phyloP scores from a whole-genome alignment of 1,139 yeast genomes.

The Hansenula lynferdii region DNA sequence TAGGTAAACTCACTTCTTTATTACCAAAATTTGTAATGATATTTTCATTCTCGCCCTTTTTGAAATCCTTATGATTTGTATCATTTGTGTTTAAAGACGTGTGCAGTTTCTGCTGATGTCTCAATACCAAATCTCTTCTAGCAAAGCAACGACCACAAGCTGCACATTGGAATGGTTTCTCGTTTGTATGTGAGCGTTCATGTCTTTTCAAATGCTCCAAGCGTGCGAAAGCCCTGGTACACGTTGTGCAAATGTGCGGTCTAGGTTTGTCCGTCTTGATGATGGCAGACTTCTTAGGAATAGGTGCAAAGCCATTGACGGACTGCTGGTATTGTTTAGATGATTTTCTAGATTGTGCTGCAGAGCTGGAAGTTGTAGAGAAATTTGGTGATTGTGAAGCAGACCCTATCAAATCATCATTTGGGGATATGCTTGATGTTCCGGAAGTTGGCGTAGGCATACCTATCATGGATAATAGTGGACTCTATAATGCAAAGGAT shows the following conservation, averaged over 20 bases:
- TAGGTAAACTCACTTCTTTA: constrained; percentile 31
- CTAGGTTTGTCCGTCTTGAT: constrained; percentile 89
- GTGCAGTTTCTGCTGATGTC: constrained; percentile 94
- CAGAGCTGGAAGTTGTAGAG: background rate
- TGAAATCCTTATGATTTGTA: constrained; percentile 9
- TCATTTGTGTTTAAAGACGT: constrained; percentile 40
- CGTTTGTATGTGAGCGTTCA: constrained; percentile 93
- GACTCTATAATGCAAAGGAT: no score
- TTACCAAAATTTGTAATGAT: constrained; percentile 32
- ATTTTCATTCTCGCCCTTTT: constrained; percentile 23
- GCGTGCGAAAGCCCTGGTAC: constrained; percentile 95
- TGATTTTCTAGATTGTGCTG: constrained; percentile 8
- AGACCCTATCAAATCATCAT: background rate
- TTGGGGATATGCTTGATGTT: constrained; percentile 1
- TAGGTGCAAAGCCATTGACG: constrained; percentile 48
- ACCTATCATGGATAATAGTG: background rate
- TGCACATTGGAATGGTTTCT: constrained; percentile 94
- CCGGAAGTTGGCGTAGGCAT: constrained; percentile 1
- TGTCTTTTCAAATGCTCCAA: constrained; percentile 92
- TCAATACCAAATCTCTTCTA: constrained; percentile 79
- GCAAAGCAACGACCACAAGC: constrained; percentile 96
- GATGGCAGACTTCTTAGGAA: constrained; percentile 79
- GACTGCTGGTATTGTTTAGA: constrained; percentile 19
- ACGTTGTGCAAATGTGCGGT: constrained; percentile 83
- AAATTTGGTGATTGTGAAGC: constrained; percentile 1